Evolutionary conservation across 345 rosid species (phyloP).

Genomic region (Camelina neglecta): DNA sequence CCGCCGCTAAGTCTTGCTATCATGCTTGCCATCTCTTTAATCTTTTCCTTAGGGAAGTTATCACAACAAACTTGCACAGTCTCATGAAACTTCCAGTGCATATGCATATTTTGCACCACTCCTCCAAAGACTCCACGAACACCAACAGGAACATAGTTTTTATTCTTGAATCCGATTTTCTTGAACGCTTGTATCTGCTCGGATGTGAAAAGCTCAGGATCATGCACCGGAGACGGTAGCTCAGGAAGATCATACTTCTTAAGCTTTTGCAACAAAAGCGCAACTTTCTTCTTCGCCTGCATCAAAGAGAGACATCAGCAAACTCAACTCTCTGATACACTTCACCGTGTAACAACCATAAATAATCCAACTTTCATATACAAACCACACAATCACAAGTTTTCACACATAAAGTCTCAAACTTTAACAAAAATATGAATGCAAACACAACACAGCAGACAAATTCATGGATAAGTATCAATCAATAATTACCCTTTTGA

Average conservation of each 20-base stretch:
- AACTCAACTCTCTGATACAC: background rate
- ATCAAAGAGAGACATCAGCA: slow-evolving; percentile 7
- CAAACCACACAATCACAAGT: slow-evolving; percentile 12
- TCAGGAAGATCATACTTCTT: slow-evolving; percentile 95
- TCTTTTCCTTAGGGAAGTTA: slow-evolving; percentile 90
- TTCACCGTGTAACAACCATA: background rate
- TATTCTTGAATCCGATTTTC: slow-evolving; percentile 90
- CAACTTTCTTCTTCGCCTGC: slow-evolving; percentile 97
- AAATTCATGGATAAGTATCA: background rate
- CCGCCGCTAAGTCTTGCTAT: slow-evolving; percentile 93
- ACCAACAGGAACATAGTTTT: slow-evolving; percentile 95
- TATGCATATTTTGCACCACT: slow-evolving; percentile 97
- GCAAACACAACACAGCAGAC: background rate
- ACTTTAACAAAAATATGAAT: slow-evolving; percentile 5
- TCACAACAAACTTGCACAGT: slow-evolving; percentile 97
- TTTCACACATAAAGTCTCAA: slow-evolving; percentile 24
- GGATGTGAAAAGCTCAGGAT: slow-evolving; percentile 83
- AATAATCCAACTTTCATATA: background rate
- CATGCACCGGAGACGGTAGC: slow-evolving; percentile 81
- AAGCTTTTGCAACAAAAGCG: slow-evolving; percentile 85
- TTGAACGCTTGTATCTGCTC: slow-evolving; percentile 88
- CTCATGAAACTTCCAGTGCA: slow-evolving; percentile 99
- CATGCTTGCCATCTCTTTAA: slow-evolving; percentile 96
- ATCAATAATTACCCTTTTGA: slow-evolving; percentile 67
- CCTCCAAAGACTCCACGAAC: slow-evolving; percentile 99